Conservation (phyloP, 306 rosid genomes). For the Pterocarpus santalinus region DNA sequence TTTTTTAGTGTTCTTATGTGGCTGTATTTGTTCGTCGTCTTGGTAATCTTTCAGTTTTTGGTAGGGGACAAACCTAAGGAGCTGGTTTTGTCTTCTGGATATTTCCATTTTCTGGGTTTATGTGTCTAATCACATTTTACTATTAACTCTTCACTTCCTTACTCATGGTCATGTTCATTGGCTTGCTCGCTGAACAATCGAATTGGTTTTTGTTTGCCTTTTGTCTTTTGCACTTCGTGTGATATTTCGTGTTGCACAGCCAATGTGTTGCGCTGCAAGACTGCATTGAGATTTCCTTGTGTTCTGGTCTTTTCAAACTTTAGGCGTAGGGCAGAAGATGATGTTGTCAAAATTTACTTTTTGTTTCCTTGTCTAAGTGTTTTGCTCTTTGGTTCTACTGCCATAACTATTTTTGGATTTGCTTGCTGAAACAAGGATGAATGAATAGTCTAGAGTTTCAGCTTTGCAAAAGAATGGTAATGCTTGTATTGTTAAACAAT, state of each 20-base stretch:
- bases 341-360: conserved; percentile 24
- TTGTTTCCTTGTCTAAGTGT: conserved; percentile 18
- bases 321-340: conserved; percentile 37
- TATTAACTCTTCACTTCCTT: conserved; percentile 36
- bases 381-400: conserved; percentile 40
- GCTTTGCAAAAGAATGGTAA: conserved; percentile 62
- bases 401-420: conserved; percentile 43
- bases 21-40: conserved; percentile 58
- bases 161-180: conserved; percentile 52
- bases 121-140: conserved; percentile 33
- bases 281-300: conserved; percentile 46
- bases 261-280: conserved; percentile 38
- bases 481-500: conserved; percentile 59
- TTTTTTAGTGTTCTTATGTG: conserved; percentile 54
- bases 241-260: conserved; percentile 49
- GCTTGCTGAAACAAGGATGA: conserved; percentile 52
- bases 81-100: conserved; percentile 73
- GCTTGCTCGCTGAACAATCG: conserved; percentile 53
- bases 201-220: conserved; percentile 42
- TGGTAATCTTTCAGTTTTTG: conserved; percentile 55
- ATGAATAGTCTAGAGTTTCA: conserved; percentile 49
- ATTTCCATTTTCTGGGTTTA: conserved; percentile 56
- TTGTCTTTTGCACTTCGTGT: conserved; percentile 54
- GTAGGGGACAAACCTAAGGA: conserved; percentile 61
- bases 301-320: conserved; percentile 40